Conservation (phyloP, 139 green algal genomes). For the Haematococcus sp. region DNA sequence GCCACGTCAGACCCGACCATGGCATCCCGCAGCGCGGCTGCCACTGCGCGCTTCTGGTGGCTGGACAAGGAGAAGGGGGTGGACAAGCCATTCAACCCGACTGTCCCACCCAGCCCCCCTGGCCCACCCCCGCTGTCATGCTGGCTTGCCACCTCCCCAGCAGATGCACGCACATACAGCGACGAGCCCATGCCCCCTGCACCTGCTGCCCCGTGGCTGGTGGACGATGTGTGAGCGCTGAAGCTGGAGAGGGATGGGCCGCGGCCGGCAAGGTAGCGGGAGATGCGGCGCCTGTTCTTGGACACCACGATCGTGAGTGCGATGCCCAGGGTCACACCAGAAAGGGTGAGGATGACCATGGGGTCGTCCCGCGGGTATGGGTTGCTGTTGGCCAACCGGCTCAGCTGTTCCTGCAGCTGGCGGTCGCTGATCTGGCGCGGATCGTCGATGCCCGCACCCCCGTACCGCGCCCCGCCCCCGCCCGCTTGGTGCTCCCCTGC, state of each 20-base stretch:
- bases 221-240: neutral
- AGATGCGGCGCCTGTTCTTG: constrained; percentile 3
- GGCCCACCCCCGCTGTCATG: neutral
- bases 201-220: neutral
- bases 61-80: neutral
- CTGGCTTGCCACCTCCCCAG: neutral
- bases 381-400: neutral
- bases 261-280: neutral
- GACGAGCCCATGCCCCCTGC: neutral
- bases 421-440: constrained; percentile 4
- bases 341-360: constrained; percentile 6
- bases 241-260: neutral
- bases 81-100: neutral
- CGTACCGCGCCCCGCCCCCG: neutral
- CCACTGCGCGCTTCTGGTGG: constrained; percentile 5
- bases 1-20: neutral
- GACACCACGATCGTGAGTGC: neutral
- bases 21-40: neutral
- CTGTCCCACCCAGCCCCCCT: neutral
- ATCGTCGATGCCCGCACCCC: neutral
- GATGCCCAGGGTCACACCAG: constrained; percentile 6
- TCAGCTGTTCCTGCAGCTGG: constrained; percentile 4
- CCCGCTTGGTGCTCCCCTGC: neutral
- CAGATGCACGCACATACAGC: too few species aligned
- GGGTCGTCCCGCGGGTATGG: constrained; percentile 1